Evolutionary conservation across 177 flowering plant genomes (phyloP), one percentile per base, ranked within the genome.

Genomic region (Vitis hybrid): DNA sequence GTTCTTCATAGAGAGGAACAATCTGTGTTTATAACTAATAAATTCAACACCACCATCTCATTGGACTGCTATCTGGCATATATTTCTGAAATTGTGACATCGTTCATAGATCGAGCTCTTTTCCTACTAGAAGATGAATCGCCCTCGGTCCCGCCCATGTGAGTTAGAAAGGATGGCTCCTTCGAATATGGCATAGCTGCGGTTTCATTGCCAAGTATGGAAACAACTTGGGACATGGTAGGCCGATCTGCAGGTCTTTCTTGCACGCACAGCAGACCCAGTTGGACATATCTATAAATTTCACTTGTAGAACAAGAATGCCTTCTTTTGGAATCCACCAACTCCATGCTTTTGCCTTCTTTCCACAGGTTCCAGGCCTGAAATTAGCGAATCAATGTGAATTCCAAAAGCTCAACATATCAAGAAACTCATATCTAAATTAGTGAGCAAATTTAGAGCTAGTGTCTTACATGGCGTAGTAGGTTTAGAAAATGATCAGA

Each of bases 211-310:
- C 28, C 62, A 9, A 75, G 73, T 73, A 70, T 65, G 2, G 55
- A 10, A 19, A 70, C 55, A 1, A 70, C 70, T 17, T 64, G 47
- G 0, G 73, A 52, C 73, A 75, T 65, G 58, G 61, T 70, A n/a
- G 77, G 77, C 11, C 73, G 59, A 20, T 69, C 73, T 0, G 2
- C n/a, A 3, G 70, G 54, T 19, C 54, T 28, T 54, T 75, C 77
- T 70, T 75, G 70, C 47, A 70, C 73, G 18, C 77, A 75, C 8
- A 75, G 11, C 0, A 75, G 62, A 4, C 73, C 77, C 28, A 75
- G 11, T 1, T 59, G 60, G 13, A 75, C 20, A 19, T 47, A 31
- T 47, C 61, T 28, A 1, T 14, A 13, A 4, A 65, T 59, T 11
- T 64, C 56, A 44, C 12, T 11, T 4, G 1, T 20, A 10, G 47